Percentiles rank a stretch among this genome's conserved stretches.
These are phyloP conservation scores for Aureococcus anophagefferens DNA, from an alignment of 108 stramenopile genomes.

Conservation along the genomic window DNA sequence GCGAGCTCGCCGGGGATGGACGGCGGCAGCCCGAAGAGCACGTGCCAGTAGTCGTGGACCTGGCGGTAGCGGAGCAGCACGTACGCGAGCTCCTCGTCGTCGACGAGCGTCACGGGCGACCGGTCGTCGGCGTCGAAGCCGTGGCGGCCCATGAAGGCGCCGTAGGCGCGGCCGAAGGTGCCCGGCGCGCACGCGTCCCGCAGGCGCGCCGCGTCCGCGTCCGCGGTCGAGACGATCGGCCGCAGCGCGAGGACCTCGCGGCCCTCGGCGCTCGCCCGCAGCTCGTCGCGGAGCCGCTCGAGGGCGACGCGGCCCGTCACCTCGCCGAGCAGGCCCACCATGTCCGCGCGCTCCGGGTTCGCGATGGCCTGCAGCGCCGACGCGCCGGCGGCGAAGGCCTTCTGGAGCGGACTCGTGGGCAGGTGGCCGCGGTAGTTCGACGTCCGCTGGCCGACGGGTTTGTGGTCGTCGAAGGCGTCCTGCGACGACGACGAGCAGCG, in stretches of 20 bases:
- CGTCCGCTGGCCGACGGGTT: not conserved
- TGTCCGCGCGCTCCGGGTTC: constrained; percentile 79
- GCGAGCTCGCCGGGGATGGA: constrained; percentile 87
- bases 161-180: constrained; percentile 82
- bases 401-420: constrained; percentile 21
- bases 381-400: constrained; percentile 52
- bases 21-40: constrained; percentile 79
- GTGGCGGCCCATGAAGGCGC: constrained; percentile 62
- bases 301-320: constrained; percentile 68
- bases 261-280: constrained; percentile 50
- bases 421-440: not conserved
- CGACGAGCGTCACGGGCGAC: constrained; percentile 50
- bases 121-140: constrained; percentile 78
- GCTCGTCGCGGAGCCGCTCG: constrained; percentile 44
- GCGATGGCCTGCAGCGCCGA: constrained; percentile 65
- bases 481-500: too few relatives aligned
- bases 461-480: too few relatives aligned
- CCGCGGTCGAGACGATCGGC: constrained; percentile 54
- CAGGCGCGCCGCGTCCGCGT: constrained; percentile 12
- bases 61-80: constrained; percentile 87
- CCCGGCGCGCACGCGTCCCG: constrained; percentile 11
- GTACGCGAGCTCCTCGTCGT: constrained; percentile 76
- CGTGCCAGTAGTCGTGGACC: constrained; percentile 89
- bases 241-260: constrained; percentile 50
- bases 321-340: constrained; percentile 87